Base-by-base conservation (phyloP, 768 basidiomycete genomes). In the Hydnomerulius pinastri region DNA sequence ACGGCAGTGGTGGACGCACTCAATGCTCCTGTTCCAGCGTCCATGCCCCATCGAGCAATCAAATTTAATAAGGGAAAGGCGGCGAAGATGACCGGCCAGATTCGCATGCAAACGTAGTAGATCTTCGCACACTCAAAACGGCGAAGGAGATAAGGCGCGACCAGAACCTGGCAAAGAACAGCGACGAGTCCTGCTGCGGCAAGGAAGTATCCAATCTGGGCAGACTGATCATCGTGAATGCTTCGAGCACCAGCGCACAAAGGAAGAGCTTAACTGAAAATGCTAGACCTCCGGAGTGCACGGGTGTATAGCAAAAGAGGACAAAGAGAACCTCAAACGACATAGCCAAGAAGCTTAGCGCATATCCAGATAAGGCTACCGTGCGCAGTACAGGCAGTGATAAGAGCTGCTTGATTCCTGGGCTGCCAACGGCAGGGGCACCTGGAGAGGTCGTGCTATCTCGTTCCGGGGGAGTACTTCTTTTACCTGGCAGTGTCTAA, bases 301-400 rank as follows among this genome's bases (percentile, higher is more conserved):
- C 62, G 13, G 81, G 72, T 3, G 85, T 79, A 59, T 83, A 87
- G 52, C 80, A 83, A 58, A 82, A 83, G n/a, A 87, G 73, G 5
- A 82, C 78, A 56, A 86, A 85, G 4, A 84, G 76, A 5, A 81
- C 80, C 45, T 85, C 82, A 56, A 83, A 87, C 1, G 77, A 76
- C 0, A 79, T 79, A 13, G 73, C 72, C 54, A 79, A 70, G 67
- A 81, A 83, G 43, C 70, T 73, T 15, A 85, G 65, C 1, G 73
- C 74, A 44, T 72, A 75, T 7, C 77, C 78, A 18, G 82, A 84
- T 9, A 75, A 56, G 32, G 77, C 77, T 30, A 85, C 59, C 3
- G 77, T 74, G 2, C 75, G 75, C 51, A 85, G 76, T 39, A 78
- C 68, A 2, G 82, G 81, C 33, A 77, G 75, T 5, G 73, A 68